Percentiles rank a stretch among this genome's conserved stretches.
These are phyloP conservation scores for Penicillium salamii DNA, from an alignment of 495 filamentous ascomycete species.

Conservation along the genomic window DNA sequence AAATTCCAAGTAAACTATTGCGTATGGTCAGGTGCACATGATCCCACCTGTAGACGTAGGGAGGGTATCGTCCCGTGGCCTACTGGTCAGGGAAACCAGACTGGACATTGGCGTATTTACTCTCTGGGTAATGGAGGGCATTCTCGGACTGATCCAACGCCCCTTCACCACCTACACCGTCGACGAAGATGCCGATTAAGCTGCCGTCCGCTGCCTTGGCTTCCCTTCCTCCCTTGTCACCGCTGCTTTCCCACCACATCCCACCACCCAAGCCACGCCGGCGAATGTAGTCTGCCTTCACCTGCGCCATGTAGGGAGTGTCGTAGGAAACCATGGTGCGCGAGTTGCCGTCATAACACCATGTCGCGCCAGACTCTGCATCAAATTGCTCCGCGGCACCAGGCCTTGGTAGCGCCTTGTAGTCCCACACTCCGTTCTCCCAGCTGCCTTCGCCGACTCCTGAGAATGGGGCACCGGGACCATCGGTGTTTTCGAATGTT, in stretches of 20 bases:
- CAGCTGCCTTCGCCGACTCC: constrained; percentile 67
- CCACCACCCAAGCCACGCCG: constrained; percentile 68
- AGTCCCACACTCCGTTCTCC: constrained; percentile 83
- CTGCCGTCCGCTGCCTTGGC: constrained; percentile 50
- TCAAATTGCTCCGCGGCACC: constrained; percentile 41
- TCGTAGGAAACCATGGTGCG: constrained; percentile 78
- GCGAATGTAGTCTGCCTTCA: constrained; percentile 68
- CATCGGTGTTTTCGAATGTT: constrained; percentile 70
- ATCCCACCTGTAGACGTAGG: too few species aligned
- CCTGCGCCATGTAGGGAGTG: constrained; percentile 52
- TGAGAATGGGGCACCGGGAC: constrained; percentile 65
- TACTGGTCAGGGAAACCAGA: constrained; percentile 36
- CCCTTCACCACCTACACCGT: constrained; percentile 43
- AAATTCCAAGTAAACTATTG: too few species aligned
- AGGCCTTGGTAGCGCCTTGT: constrained; percentile 57
- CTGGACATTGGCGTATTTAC: constrained; percentile 77
- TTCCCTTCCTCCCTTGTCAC: constrained; percentile 57
- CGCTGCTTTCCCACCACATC: constrained; percentile 94
- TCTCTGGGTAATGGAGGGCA: constrained; percentile 66
- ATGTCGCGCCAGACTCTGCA: constrained; percentile 55
- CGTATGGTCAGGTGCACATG: too few species aligned
- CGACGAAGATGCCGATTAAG: constrained; percentile 60
- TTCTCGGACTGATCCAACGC: constrained; percentile 62
- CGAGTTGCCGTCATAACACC: constrained; percentile 60
- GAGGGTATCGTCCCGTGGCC: not conserved